Conservation (phyloP, 805 yeast genomes). For the Ogataea neopini region DNA sequence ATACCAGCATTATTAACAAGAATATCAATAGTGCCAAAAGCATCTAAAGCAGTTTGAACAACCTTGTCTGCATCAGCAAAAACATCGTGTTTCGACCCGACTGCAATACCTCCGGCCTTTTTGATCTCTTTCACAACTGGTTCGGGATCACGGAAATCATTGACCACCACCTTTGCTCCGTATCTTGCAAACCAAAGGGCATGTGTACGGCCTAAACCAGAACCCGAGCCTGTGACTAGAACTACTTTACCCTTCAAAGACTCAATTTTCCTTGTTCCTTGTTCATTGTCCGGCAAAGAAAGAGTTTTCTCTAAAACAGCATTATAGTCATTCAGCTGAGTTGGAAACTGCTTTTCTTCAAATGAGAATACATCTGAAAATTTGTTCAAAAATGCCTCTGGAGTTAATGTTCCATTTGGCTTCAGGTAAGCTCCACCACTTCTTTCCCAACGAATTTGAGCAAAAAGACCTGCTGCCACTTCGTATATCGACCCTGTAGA, state of each 20-base stretch:
- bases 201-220: conserved; percentile 90
- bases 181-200: conserved; percentile 82
- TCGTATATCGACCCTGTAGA: conserved; percentile 81
- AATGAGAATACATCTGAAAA: conserved; percentile 67
- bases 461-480: conserved; percentile 91
- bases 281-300: conserved; percentile 55
- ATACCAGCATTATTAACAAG: conserved; percentile 95
- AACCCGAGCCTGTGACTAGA: conserved; percentile 92
- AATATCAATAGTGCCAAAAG: conserved; percentile 82
- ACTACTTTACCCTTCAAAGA: conserved; percentile 83
- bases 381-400: conserved; percentile 75
- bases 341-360: conserved; percentile 65
- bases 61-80: conserved; percentile 72
- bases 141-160: conserved; percentile 79
- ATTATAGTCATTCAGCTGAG: conserved; percentile 68
- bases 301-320: conserved; percentile 54
- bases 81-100: conserved; percentile 81
- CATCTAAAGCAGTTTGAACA: conserved; percentile 71
- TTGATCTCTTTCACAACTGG: conserved; percentile 74
- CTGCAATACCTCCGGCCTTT: conserved; percentile 69
- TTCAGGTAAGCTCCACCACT: conserved; percentile 82
- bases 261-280: conserved; percentile 50
- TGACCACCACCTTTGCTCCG: conserved; percentile 94
- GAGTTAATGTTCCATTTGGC: conserved; percentile 75
- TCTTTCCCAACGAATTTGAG: conserved; percentile 94